Conservation (phyloP, 495 filamentous ascomycete species). For the Sordaria brevicollis region DNA sequence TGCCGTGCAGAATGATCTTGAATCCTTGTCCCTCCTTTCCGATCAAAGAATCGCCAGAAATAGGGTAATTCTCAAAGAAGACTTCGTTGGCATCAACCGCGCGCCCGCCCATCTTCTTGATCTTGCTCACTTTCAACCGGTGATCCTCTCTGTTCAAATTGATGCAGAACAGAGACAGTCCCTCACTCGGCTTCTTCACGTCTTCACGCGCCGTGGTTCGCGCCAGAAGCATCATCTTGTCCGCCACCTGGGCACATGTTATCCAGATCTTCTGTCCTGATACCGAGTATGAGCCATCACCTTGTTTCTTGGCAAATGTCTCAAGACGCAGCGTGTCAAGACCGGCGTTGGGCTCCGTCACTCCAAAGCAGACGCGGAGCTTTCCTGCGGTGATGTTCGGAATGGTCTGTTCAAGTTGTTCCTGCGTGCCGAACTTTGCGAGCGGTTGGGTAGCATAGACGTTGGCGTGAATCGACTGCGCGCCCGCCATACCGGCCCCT, state of each 20-base stretch:
- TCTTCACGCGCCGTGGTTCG: conserved; percentile 60
- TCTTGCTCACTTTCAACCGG: conserved; percentile 54
- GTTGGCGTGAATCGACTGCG: conserved; percentile 63
- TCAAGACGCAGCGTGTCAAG: conserved; percentile 61
- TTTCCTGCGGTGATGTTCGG: conserved; percentile 59
- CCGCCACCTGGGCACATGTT: conserved; percentile 64
- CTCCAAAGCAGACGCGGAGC: conserved; percentile 61
- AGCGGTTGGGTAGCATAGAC: conserved; percentile 73
- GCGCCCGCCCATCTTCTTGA: conserved; percentile 73
- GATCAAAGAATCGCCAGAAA: conserved; percentile 51
- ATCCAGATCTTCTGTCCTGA: conserved; percentile 80
- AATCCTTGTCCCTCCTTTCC: conserved; percentile 64
- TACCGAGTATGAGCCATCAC: conserved; percentile 47
- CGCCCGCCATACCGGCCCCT: conserved; percentile 68
- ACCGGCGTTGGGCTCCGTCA: conserved; percentile 54
- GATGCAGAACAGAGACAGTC: conserved; percentile 68
- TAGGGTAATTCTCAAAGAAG: conserved; percentile 65
- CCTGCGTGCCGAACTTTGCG: conserved; percentile 53
- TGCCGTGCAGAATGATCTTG: conserved; percentile 67
- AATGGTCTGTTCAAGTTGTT: conserved; percentile 51
- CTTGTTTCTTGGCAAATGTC: conserved; percentile 44
- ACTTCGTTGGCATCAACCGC: conserved; percentile 78
- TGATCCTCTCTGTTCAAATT: conserved; percentile 49
- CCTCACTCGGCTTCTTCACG: conserved; percentile 55
- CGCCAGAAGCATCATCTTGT: conserved; percentile 69